Percentiles rank a stretch among this genome's conserved stretches.
These are phyloP conservation scores for Xerocomus potaroensis DNA, from an alignment of 768 basidiomycete genomes.

Conservation along the genomic window DNA sequence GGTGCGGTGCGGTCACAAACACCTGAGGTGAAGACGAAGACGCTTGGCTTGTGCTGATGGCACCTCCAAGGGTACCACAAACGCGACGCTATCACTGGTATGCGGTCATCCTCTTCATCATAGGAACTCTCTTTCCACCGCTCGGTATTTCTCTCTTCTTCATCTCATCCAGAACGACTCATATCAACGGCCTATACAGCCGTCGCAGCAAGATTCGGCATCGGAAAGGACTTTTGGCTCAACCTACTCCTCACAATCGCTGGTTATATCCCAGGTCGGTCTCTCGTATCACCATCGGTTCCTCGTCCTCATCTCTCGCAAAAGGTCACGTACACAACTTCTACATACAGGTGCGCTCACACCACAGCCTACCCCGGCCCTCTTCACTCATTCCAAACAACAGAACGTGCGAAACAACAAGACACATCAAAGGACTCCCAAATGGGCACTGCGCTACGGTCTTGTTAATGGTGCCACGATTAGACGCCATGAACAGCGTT, in stretches of 20 bases:
- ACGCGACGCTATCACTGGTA: slow-evolving; percentile 73
- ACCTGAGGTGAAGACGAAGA: too few relatives aligned
- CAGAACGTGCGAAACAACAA: slow-evolving; percentile 97
- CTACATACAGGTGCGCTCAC: slow-evolving; percentile 67
- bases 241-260: slow-evolving; percentile 85
- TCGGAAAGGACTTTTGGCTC: slow-evolving; percentile 88
- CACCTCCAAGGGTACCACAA: slow-evolving; percentile 54
- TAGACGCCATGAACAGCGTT: slow-evolving; percentile 72
- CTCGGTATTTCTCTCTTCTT: slow-evolving; percentile 50
- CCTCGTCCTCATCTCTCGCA: slow-evolving; percentile 5
- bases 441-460: slow-evolving; percentile 90
- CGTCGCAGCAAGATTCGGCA: slow-evolving; percentile 89
- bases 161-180: not conserved
- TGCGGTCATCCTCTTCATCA: slow-evolving; percentile 72
- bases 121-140: slow-evolving; percentile 89
- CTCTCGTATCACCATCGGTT: not conserved
- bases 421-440: slow-evolving; percentile 87
- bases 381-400: slow-evolving; percentile 6
- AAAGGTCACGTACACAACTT: slow-evolving; percentile 91
- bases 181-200: slow-evolving; percentile 46
- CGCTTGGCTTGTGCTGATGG: too few relatives aligned
- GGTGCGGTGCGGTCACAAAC: too few relatives aligned
- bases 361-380: not conserved
- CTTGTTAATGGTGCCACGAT: slow-evolving; percentile 79
- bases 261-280: slow-evolving; percentile 83